Evolutionary conservation across 2,329 filamentous ascomycete species (phyloP).

Genomic region (Aspergillus caelatus): DNA sequence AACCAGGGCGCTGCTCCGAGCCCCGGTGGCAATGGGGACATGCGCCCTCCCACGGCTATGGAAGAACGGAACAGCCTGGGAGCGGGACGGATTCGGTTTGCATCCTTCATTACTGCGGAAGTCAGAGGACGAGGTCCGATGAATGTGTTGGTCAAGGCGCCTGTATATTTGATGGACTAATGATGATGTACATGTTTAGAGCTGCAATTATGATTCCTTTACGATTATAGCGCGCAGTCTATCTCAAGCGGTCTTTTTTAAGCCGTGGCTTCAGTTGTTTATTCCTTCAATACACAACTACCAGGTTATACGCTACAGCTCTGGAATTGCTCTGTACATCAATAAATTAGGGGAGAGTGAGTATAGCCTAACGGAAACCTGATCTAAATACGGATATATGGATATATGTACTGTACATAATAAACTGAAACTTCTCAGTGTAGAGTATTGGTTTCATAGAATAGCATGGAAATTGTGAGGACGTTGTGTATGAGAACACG

Average conservation of each 20-base stretch:
- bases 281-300: neutral
- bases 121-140: constrained; percentile 64
- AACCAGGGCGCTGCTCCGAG: constrained; percentile 14
- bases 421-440: too few relatives aligned
- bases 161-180: constrained; percentile 58
- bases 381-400: neutral
- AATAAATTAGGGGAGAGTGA: neutral
- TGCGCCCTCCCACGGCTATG: constrained; percentile 11
- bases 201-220: neutral
- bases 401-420: too few relatives aligned
- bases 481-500: too few relatives aligned
- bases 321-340: neutral
- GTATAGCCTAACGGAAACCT: neutral
- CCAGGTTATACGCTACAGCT: neutral
- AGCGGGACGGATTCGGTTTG: constrained; percentile 66
- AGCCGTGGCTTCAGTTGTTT: neutral
- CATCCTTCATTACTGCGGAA: constrained; percentile 74
- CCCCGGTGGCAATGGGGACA: constrained; percentile 28
- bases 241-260: neutral
- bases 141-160: constrained; percentile 74
- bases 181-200: constrained; percentile 3
- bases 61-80: constrained; percentile 14
- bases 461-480: too few relatives aligned
- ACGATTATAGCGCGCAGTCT: neutral
- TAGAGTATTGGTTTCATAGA: too few relatives aligned